Evolutionary conservation across 192 early-diverging fungal genomes (phyloP).

Genomic region (Cladochytrium replicatum): DNA sequence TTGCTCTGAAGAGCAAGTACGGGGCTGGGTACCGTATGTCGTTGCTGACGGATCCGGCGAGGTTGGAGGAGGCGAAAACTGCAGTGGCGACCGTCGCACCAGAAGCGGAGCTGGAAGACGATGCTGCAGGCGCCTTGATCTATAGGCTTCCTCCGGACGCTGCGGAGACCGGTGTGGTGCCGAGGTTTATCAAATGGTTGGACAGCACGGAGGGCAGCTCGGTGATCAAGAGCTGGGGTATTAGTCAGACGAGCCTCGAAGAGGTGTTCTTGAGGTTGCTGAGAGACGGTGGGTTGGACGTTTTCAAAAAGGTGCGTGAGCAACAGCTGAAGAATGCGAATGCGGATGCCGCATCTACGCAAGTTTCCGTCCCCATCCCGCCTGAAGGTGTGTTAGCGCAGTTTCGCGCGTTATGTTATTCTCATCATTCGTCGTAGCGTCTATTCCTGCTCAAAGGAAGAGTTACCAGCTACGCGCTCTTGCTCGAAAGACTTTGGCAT

Average conservation of each 20-base stretch:
- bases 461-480: no score
- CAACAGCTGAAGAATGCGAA: no score
- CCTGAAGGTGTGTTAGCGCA: no score
- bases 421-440: no score
- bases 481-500: slow-evolving; percentile 55
- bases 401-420: no score
- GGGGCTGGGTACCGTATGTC: slow-evolving; percentile 63
- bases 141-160: slow-evolving; percentile 51
- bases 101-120: slow-evolving; percentile 53
- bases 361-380: no score
- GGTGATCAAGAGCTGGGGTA: slow-evolving; percentile 51
- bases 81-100: slow-evolving; percentile 34
- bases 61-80: slow-evolving; percentile 36
- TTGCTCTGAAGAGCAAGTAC: slow-evolving; percentile 66
- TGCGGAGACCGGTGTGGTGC: slow-evolving; percentile 28
- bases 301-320: no score
- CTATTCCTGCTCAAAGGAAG: no score
- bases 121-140: slow-evolving; percentile 56
- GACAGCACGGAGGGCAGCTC: slow-evolving; percentile 24
- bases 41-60: slow-evolving; percentile 40
- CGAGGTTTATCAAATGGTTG: slow-evolving; percentile 48
- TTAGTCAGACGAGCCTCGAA: slow-evolving; percentile 58
- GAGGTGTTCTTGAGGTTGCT: slow-evolving; percentile 57
- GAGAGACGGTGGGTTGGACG: no score
- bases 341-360: no score